Base-by-base conservation (phyloP, 345 rosid genomes). In the Xanthoceras sorbifolium region DNA sequence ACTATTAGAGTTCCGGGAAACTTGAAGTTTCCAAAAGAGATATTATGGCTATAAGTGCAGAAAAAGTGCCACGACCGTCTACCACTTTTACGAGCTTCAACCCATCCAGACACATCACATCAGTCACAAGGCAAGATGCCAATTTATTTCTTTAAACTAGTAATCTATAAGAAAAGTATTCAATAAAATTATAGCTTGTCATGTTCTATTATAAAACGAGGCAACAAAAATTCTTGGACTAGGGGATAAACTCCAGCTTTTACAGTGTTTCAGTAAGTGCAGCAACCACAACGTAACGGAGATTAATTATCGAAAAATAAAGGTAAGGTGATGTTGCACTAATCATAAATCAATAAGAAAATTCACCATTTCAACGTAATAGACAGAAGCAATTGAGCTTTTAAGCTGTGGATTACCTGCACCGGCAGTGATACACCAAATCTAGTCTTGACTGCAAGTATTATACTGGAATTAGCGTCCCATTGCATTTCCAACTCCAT, bases 401-500 rank as follows among this genome's bases (percentile, higher is more conserved):
- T 61, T 17, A 22, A 28, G 22, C 2, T 12, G 38, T 50, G 20
- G 32, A 70, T 73, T 81, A 92, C 99, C 97, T 96, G 98, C 65
- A 96, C 86, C 20, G 98, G 99, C 20, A 96, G 89, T 31, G 90
- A 86, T 34, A 96, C 86, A 29, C 99, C 99, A 81, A 96, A 86
- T 82, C 89, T 82, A 55, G 97, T 96, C 78, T 93, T 93, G 79
- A 96, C 76, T 75, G 87, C 97, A 55, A 93, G 92, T 64, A 92
- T 79, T 75, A 96, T 91, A 83, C 80, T 93, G 73, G 98, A 93
- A 86, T 96, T 93, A 25, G 94, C 99, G 88, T 96, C 99, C 99
- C 99, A 96, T 42, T 92, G 87, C 94, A 96, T 89, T 79, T 96
- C 99, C 85, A 96, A 82, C 84, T 96, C 99, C 94, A 93, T 88